Evolutionary conservation across 768 basidiomycete genomes (phyloP).

Genomic region (Hypholoma sublateritium): DNA sequence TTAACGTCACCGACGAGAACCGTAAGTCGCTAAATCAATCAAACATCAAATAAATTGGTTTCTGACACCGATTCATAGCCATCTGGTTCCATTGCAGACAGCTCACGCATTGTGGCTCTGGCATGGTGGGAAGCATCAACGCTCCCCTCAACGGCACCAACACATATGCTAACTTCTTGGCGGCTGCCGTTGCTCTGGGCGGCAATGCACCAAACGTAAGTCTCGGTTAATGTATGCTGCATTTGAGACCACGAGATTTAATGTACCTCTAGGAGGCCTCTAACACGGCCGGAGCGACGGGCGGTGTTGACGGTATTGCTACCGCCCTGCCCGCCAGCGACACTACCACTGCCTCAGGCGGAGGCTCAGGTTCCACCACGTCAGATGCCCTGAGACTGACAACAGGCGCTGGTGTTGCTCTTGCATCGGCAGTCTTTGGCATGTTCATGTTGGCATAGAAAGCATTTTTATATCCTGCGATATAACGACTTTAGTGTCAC

Average conservation of each 20-base stretch:
- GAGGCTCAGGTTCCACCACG: slow-evolving; percentile 1
- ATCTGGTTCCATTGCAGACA: slow-evolving; percentile 60
- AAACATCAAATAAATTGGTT: not conserved
- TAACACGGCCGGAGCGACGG: slow-evolving; percentile 34
- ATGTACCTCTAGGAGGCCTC: slow-evolving; percentile 28
- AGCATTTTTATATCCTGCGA: not conserved
- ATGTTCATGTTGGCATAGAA: not conserved
- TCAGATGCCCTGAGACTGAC: slow-evolving; percentile 9
- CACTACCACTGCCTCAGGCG: not conserved
- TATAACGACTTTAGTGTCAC: not conserved
- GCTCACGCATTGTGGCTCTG: slow-evolving; percentile 36
- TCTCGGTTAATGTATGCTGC: not conserved
- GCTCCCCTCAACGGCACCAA: slow-evolving; percentile 13
- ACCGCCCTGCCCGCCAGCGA: slow-evolving; percentile 24
- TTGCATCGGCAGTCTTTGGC: slow-evolving; percentile 4
- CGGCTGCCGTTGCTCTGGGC: slow-evolving; percentile 14
- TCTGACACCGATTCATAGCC: slow-evolving; percentile 28
- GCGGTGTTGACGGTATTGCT: slow-evolving; percentile 39
- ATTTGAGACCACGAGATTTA: not conserved
- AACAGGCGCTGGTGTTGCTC: slow-evolving; percentile 9
- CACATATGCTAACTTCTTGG: slow-evolving; percentile 9
- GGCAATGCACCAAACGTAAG: slow-evolving; percentile 8
- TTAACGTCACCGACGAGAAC: slow-evolving; percentile 44
- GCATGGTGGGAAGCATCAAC: slow-evolving; percentile 17
- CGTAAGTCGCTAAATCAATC: slow-evolving; percentile 34